Conservation (phyloP, 208 protist genomes). For the Wallacemonas rigidus region DNA sequence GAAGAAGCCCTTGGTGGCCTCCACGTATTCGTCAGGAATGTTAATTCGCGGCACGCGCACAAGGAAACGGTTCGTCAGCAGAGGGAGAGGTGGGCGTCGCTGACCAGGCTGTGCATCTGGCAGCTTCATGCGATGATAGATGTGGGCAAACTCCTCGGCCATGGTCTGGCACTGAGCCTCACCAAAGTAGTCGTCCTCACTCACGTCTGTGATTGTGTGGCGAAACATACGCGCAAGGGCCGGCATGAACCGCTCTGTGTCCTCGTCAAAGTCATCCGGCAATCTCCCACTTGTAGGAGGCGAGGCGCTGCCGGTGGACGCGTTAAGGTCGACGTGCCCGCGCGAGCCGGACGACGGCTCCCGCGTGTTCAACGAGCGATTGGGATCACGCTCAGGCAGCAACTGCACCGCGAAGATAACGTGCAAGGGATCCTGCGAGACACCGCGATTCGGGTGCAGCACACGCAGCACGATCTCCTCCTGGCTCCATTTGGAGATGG, state of each 20-base stretch:
- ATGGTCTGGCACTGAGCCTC: slow-evolving; percentile 58
- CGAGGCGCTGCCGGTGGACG: neutral
- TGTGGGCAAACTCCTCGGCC: slow-evolving; percentile 59
- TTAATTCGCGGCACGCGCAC: slow-evolving; percentile 37
- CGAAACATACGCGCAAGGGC: slow-evolving; percentile 67
- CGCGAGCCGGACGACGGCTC: neutral
- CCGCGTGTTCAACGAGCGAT: neutral
- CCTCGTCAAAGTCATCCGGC: slow-evolving; percentile 13
- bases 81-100: slow-evolving; percentile 23
- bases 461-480: slow-evolving; percentile 40
- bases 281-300: neutral
- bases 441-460: slow-evolving; percentile 43
- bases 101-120: slow-evolving; percentile 6
- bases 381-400: slow-evolving; percentile 16
- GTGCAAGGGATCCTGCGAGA: slow-evolving; percentile 56
- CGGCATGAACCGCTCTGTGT: slow-evolving; percentile 23
- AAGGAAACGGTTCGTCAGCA: slow-evolving; percentile 48
- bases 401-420: slow-evolving; percentile 51
- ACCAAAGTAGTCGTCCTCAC: slow-evolving; percentile 67
- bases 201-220: slow-evolving; percentile 40
- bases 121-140: slow-evolving; percentile 38
- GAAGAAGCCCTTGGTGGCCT: slow-evolving; percentile 47
- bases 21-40: slow-evolving; percentile 28
- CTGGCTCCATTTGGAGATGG: slow-evolving; percentile 35
- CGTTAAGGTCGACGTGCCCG: neutral